These are phyloP conservation scores for Hansenula lynferdii DNA, from an alignment of 1,139 yeast species.

Conservation along the genomic window DNA sequence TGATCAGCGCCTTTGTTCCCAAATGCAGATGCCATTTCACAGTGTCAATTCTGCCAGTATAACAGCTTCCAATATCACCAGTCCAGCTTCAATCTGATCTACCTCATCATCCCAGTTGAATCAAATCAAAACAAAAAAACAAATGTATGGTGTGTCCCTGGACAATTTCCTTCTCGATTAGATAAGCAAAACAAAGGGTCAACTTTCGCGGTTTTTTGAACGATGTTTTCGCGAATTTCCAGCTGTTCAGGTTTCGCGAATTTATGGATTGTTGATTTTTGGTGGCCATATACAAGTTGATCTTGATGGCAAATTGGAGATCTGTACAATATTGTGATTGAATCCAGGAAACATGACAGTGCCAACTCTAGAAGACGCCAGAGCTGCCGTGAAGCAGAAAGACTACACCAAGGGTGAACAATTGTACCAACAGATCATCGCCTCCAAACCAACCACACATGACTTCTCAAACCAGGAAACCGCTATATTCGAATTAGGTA, in stretches of 20 bases:
- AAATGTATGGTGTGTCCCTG: too few relatives aligned
- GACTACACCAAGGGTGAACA: constrained; percentile 53
- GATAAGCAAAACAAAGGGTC: too few relatives aligned
- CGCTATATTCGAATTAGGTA: constrained; percentile 61
- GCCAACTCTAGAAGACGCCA: constrained; percentile 49
- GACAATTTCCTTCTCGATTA: too few relatives aligned
- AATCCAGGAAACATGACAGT: too few relatives aligned
- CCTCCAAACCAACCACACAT: constrained; percentile 23
- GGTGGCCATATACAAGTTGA: neutral
- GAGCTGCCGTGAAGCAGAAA: constrained; percentile 45
- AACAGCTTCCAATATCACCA: too few relatives aligned
- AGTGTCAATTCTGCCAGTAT: too few relatives aligned
- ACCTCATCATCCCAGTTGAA: too few relatives aligned
- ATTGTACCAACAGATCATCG: constrained; percentile 41
- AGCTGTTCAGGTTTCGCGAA: too few relatives aligned
- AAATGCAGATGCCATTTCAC: neutral
- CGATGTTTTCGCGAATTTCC: too few relatives aligned
- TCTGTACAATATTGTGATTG: too few relatives aligned
- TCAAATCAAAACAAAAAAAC: neutral
- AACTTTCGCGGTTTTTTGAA: too few relatives aligned
- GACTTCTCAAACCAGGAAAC: constrained; percentile 49
- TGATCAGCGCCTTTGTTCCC: constrained; percentile 2
- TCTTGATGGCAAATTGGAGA: constrained; percentile 1
- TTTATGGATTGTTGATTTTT: neutral
- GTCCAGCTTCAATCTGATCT: too few relatives aligned